A percentile compares a stretch with the other conserved stretches of the same genome.
phyloP scores from a whole-genome alignment of 2,329 filamentous ascomycete species.

The Aspergillus sp. region DNA sequence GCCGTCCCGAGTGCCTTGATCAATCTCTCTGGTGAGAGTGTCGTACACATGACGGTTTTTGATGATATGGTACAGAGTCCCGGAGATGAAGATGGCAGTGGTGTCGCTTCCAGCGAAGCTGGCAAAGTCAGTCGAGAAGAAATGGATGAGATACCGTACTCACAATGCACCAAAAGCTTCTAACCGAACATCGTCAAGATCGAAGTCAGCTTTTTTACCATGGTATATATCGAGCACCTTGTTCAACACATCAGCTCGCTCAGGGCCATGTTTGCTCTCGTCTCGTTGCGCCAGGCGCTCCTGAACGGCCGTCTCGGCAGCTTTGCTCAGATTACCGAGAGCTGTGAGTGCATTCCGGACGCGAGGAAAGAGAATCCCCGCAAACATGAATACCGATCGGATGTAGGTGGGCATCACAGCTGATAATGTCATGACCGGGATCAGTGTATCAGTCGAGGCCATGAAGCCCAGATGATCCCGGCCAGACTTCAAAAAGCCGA shows the following conservation, averaged over 20 bases:
- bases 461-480: constrained; percentile 40
- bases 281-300: constrained; percentile 15
- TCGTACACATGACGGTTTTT: constrained; percentile 21
- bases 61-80: constrained; percentile 38
- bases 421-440: constrained; percentile 29
- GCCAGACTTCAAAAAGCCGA: constrained; percentile 42
- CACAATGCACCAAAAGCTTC: constrained; percentile 30
- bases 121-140: background rate
- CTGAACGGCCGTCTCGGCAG: constrained; percentile 24
- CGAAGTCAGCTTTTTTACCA: constrained; percentile 30
- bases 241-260: constrained; percentile 26
- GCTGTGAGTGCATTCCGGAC: constrained; percentile 24
- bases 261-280: constrained; percentile 11
- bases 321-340: constrained; percentile 20
- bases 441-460: constrained; percentile 32
- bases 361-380: constrained; percentile 20
- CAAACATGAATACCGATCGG: constrained; percentile 25
- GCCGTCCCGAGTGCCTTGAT: background rate
- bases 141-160: constrained; percentile 18
- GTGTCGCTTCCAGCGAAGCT: constrained; percentile 36
- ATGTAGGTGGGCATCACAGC: constrained; percentile 28
- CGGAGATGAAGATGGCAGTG: constrained; percentile 30
- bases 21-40: constrained; percentile 9
- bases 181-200: constrained; percentile 25
- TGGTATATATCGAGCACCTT: constrained; percentile 27